These are phyloP conservation scores for Babjeviella inositovora DNA, from an alignment of 805 yeast species.

Conservation along the genomic window DNA sequence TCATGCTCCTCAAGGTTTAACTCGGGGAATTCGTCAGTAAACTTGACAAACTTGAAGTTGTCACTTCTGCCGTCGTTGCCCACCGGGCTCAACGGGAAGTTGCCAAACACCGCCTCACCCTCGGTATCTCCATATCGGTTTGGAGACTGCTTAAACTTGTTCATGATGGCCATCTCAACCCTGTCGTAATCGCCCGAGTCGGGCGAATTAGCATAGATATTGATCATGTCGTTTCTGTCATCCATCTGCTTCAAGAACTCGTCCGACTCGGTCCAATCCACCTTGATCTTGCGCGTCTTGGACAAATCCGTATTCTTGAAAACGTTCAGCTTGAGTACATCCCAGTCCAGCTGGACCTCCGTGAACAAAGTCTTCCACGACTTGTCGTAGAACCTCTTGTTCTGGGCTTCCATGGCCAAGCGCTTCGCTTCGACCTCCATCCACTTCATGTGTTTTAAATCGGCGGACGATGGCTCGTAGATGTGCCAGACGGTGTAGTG, in stretches of 20 bases:
- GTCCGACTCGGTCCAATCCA: conserved; percentile 60
- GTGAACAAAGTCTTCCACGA: conserved; percentile 70
- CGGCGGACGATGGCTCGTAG: conserved; percentile 91
- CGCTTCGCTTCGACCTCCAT: conserved; percentile 69
- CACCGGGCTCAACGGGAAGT: conserved; percentile 27
- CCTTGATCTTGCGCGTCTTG: conserved; percentile 27
- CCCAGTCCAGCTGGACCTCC: conserved; percentile 64
- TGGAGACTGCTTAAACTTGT: too few species aligned
- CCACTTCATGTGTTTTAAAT: conserved; percentile 74
- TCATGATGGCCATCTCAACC: conserved; percentile 30
- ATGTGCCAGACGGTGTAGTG: conserved; percentile 96
- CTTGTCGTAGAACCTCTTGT: conserved; percentile 48
- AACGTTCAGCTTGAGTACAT: conserved; percentile 48
- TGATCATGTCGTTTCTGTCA: conserved; percentile 35
- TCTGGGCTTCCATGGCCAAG: conserved; percentile 41
- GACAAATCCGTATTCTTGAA: conserved; percentile 65
- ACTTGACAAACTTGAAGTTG: too few species aligned
- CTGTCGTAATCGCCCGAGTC: conserved; percentile 53
- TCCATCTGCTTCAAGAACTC: conserved; percentile 6
- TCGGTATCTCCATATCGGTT: conserved; percentile 11
- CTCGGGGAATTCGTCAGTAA: too few species aligned
- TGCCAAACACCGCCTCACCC: conserved; percentile 5
- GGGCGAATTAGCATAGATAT: conserved; percentile 54
- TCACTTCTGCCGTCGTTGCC: too few species aligned
- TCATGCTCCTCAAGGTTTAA: too few species aligned